Base-by-base conservation (phyloP, 2,329 filamentous ascomycete species). In the Aspergillus candidus region DNA sequence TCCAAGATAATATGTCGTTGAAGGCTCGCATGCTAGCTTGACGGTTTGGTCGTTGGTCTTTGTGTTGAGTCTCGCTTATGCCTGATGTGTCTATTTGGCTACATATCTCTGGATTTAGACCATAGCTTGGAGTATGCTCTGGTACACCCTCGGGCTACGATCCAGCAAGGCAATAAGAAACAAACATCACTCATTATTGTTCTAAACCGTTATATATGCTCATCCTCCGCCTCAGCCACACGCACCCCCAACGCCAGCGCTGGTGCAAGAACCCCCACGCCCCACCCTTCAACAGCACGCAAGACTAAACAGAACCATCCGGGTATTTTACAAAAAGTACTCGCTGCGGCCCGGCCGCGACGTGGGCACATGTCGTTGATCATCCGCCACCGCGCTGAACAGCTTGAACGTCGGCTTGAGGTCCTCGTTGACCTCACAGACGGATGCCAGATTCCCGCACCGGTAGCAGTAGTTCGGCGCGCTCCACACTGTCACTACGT, bases 401-500 rank as follows among this genome's bases (percentile, higher is more conserved):
- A 73, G 56, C 52, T 73, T 93, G 72, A 98, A 98, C 59, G 86
- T 88, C 29, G 91, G 89, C 48, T 88, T 83, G 41, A 96, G 75
- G 59, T 93, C 85, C 59, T 86, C 84, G 54, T 85, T 83, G 22
- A 96, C 82, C 41, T 89, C 89, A 83, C 95, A 95, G 63, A 96
- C 94, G 4, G 78, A 82, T 14, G 82, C 82, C 49, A 86, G 88
- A 70, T 98, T 98, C 62, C 93, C 93, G 63, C 91, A 98, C 68
- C 91, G 82, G 76, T 98, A 97, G 75, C 91, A 97, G 76, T 97
- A 97, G 69, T 91, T 91, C 49, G 86, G 86, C 33, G 86, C 86
- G 82, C 62, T 80, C 77, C 82, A 86, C 17, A 86, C 82, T 1
- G 82, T 86, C 13, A 95, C 90, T 34, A 96, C 90, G 11, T 94